These are phyloP conservation scores for Malus asiatica DNA, from an alignment of 306 rosid genomes.

Conservation along the genomic window DNA sequence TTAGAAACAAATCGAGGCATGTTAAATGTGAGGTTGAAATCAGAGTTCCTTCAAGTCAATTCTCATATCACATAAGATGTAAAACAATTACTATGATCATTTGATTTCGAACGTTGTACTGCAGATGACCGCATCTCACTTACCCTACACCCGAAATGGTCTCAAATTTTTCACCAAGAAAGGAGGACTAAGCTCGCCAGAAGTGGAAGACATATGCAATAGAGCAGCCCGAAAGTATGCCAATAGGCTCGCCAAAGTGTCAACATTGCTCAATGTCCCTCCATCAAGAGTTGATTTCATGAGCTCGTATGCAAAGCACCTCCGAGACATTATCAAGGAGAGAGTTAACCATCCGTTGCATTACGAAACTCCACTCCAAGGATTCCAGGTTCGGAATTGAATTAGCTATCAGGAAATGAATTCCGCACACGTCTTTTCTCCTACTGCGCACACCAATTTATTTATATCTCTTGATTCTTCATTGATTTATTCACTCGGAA, in stretches of 20 bases:
- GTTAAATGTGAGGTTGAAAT: no score
- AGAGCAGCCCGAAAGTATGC: conserved; percentile 74
- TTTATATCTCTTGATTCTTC: no score
- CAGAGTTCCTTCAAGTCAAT: no score
- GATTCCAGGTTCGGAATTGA: conserved; percentile 54
- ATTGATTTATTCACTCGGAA: no score
- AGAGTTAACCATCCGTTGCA: conserved; percentile 72
- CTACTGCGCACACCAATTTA: no score
- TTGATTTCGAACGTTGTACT: background rate
- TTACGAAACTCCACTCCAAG: conserved; percentile 73
- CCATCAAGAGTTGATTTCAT: conserved; percentile 70
- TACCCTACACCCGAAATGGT: conserved; percentile 83
- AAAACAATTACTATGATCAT: no score
- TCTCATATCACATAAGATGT: no score
- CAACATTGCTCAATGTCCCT: conserved; percentile 37
- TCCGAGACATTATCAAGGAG: conserved; percentile 65
- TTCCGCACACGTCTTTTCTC: no score
- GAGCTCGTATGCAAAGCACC: conserved; percentile 62
- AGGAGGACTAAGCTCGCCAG: conserved; percentile 66
- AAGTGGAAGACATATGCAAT: conserved; percentile 74
- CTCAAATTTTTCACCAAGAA: conserved; percentile 75
- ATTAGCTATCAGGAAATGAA: background rate
- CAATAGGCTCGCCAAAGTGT: conserved; percentile 56
- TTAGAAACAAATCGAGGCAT: no score
- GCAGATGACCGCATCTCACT: conserved; percentile 95